A percentile compares a stretch with the other conserved stretches of the same genome.
Evolutionary conservation across 2,329 filamentous ascomycete genomes (phyloP).

Genomic region (Cladosporium sp.): DNA sequence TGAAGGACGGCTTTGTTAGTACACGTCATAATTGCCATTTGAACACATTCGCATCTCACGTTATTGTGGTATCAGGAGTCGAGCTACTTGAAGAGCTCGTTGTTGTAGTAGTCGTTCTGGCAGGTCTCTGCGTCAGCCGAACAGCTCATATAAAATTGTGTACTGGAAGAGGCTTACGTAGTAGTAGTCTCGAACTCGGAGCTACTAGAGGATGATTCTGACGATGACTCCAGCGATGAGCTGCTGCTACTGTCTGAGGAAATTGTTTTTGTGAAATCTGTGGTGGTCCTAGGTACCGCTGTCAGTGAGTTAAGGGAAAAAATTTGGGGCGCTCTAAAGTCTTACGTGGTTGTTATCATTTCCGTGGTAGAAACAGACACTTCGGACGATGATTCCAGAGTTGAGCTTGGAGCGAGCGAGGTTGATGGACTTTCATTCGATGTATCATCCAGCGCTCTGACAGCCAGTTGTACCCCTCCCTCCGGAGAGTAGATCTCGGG

Average conservation of each 20-base stretch:
- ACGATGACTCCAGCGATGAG: not conserved
- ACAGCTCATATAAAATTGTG: not conserved
- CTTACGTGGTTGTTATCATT: not conserved
- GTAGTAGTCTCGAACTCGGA: not conserved
- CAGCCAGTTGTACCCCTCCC: not conserved
- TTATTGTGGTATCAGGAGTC: not conserved
- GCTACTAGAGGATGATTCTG: not conserved
- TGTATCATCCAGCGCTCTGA: not conserved
- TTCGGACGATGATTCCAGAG: not conserved
- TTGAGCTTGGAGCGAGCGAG: not conserved
- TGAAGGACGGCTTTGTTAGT: not conserved
- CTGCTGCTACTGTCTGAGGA: not conserved
- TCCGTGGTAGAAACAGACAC: not conserved
- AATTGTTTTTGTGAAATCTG: not conserved
- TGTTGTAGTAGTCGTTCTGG: not conserved
- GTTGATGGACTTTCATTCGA: not conserved
- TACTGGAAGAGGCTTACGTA: not conserved
- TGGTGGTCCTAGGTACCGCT: not conserved
- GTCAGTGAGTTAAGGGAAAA: not conserved
- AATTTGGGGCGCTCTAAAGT: not conserved
- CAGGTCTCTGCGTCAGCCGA: not conserved
- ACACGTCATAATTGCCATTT: not conserved
- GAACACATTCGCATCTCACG: not conserved
- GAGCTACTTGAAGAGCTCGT: constrained; percentile 1
- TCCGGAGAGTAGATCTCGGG: not conserved